Base-by-base conservation (phyloP, 805 yeast species). In the Wickerhamomyces bisporus region DNA sequence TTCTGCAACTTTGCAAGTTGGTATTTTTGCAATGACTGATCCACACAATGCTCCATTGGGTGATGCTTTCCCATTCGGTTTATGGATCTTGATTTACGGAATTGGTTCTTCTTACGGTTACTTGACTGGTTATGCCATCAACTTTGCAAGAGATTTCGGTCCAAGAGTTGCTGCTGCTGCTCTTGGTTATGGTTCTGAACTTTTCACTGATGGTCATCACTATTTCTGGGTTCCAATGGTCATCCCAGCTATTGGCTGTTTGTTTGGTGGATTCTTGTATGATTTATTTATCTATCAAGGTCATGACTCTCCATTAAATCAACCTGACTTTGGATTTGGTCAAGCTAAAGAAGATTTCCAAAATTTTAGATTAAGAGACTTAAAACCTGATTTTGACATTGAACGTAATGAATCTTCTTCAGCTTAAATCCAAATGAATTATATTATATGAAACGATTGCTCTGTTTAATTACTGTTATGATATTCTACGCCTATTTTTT, bases 61-160 rank as follows among this genome's bases (percentile, higher is more conserved):
- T 8, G 64, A 63, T 38, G 47, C 69, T 44, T 71, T 69, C 55
- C 77, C 79, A 26, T 48, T 73, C 39, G 65, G 70, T 50, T 52
- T 74, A 25, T 69, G 69, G 42, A 47, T 74, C 33, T 53, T 71
- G 43, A 65, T 74, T 35, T 64, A 55, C 39, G 65, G 65, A 33
- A 49, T 73, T 32, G 77, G 75, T 50, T 61, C 71, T n/a, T 55
- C 73, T 10, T 60, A 68, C 44, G 74, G 77, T 33, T 70, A 61
- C 53, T 70, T 70, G 50, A 73, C 79, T n/a, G 77, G 77, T 15
- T 70, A 70, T 47, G 79, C 78, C 29, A 55, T 74, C 49, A 74
- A 74, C 56, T 57, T 67, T 40, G 78, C 78, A 24, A 69, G 80
- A 58, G 80, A 74, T 55, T 60, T 73, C 35, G 76, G 72, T 16